A percentile compares a stretch with the other conserved stretches of the same genome.
These are phyloP conservation scores for Rubia yunnanensis DNA, from an alignment of 257 asterid species.

Conservation along the genomic window DNA sequence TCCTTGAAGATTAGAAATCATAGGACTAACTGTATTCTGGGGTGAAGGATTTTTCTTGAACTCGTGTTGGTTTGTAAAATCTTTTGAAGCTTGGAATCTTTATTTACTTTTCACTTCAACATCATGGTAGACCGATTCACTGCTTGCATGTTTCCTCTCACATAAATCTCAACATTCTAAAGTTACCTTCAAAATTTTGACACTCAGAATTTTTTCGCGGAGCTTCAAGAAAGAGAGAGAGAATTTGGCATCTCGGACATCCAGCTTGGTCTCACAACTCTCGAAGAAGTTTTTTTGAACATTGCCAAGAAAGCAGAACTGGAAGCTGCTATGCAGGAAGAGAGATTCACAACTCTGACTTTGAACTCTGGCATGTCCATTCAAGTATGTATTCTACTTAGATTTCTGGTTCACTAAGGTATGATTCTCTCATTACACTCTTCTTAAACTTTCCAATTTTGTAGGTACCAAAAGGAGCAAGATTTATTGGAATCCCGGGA, in stretches of 20 bases:
- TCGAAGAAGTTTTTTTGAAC: background rate
- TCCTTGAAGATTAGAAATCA: background rate
- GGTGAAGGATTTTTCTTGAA: too few relatives aligned
- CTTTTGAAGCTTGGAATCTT: too few relatives aligned
- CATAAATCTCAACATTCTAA: too few relatives aligned
- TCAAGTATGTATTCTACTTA: background rate
- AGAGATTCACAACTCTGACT: background rate
- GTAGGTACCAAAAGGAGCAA: background rate
- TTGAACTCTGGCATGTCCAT: background rate
- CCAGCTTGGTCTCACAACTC: background rate
- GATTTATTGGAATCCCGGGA: background rate
- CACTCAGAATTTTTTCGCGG: background rate
- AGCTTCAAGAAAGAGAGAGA: background rate
- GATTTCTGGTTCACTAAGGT: background rate
- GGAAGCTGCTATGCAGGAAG: background rate
- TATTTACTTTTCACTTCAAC: too few relatives aligned
- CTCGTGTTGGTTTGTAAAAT: too few relatives aligned
- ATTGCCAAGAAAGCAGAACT: background rate
- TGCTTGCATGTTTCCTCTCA: too few relatives aligned
- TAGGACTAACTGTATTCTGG: too few relatives aligned
- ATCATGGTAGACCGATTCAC: too few relatives aligned
- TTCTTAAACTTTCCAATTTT: background rate
- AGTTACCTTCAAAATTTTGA: too few relatives aligned
- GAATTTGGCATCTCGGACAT: background rate
- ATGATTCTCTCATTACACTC: background rate